Evolutionary conservation across 1,139 yeast species (phyloP).

Genomic region (Starmera stellimalicola): DNA sequence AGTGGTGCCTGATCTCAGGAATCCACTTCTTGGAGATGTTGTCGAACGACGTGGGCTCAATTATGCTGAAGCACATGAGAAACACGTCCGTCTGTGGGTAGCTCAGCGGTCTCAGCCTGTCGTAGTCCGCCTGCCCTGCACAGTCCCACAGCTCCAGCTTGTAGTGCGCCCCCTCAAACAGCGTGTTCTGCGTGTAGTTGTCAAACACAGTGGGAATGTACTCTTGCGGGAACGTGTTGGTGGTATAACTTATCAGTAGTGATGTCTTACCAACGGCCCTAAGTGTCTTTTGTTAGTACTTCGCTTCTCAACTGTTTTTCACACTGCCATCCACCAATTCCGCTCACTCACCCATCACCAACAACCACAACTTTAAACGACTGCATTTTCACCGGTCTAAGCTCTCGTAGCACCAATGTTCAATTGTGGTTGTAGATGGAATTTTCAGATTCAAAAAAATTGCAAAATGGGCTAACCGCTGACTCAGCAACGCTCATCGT

Average conservation of each 20-base stretch:
- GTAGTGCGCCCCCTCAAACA: conserved; percentile 66
- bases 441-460: too few species aligned
- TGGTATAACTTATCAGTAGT: conserved; percentile 79
- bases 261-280: conserved; percentile 94
- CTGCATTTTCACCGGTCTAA: conserved; percentile 47
- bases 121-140: conserved; percentile 96
- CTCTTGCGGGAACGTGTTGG: conserved; percentile 91
- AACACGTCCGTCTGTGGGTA: conserved; percentile 92
- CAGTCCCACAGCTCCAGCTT: conserved; percentile 92
- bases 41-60: conserved; percentile 72
- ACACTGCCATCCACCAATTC: too few species aligned
- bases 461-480: too few species aligned
- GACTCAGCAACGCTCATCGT: too few species aligned
- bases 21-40: conserved; percentile 74
- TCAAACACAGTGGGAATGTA: conserved; percentile 93
- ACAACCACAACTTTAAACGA: conserved; percentile 92
- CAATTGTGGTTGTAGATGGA: too few species aligned
- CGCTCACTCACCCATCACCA: conserved; percentile 62
- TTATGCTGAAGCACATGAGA: conserved; percentile 78
- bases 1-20: conserved; percentile 82
- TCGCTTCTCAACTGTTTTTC: too few species aligned
- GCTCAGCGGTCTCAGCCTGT: conserved; percentile 80
- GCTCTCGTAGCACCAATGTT: too few species aligned
- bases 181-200: conserved; percentile 80
- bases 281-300: too few species aligned